Conservation (phyloP, 345 rosid genomes). For the Arabidopsis suecica region DNA sequence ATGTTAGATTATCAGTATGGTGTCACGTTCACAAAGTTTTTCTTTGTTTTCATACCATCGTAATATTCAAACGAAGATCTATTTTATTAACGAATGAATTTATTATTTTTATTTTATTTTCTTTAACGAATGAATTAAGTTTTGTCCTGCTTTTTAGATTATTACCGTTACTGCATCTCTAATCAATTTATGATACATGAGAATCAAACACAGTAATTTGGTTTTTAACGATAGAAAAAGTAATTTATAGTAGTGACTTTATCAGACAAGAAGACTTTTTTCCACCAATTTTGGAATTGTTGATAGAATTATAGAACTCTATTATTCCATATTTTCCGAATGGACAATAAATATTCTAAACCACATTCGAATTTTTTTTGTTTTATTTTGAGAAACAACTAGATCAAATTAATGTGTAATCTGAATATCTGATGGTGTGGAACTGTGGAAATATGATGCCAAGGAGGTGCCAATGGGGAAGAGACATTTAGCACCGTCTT, state of each 20-base stretch:
- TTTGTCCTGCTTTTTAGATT: background rate
- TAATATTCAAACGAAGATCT: too few relatives aligned
- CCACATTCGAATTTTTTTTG: background rate
- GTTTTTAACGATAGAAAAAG: background rate
- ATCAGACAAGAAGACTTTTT: background rate
- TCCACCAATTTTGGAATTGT: background rate
- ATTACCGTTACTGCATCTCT: background rate
- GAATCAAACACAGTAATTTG: background rate
- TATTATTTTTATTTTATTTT: background rate
- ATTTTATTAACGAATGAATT: background rate
- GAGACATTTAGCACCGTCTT: constrained; percentile 39
- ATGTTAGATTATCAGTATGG: constrained; percentile 21
- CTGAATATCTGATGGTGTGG: background rate
- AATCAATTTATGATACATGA: background rate
- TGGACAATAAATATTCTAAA: background rate
- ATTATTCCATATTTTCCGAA: background rate
- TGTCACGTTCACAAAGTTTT: background rate
- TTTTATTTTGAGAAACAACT: background rate
- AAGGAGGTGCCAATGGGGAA: constrained; percentile 16
- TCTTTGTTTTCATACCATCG: background rate
- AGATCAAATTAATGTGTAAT: background rate
- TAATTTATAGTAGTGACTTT: too few relatives aligned
- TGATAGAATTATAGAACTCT: background rate
- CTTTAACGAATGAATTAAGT: background rate
- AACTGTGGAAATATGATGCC: constrained; percentile 19